Base-by-base conservation (phyloP, 2,329 filamentous ascomycete species). In the Graphiopsis chlorocephala region DNA sequence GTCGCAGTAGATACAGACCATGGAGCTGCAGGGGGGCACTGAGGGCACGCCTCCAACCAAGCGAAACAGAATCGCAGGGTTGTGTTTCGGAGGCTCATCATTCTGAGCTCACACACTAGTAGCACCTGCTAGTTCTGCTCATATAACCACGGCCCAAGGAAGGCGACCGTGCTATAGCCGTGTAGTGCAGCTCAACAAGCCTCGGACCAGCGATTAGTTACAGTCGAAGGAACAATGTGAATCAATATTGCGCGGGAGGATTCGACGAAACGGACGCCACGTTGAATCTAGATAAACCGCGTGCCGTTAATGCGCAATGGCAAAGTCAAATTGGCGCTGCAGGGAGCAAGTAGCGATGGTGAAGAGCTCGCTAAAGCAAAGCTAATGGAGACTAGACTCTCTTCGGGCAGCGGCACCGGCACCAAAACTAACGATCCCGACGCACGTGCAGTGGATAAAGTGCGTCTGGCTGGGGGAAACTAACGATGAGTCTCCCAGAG, bases 71-170 rank as follows among this genome's bases (percentile, higher is more conserved):
- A 33, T 12, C 5, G 45, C 57, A 50, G 58, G 58, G 58, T 47
- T n/a, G 26, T 52, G 58, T 50, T 50, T 50, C 58, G 45, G 58
- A 29, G 38, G 17, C 50, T 38, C 53, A 56, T 35, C 31, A 56
- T 38, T 7, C 31, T 56, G 29, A 20, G 55, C 55, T 28, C 23
- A 25, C 17, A 33, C 25, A 29, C 28, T 55, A 10, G 28, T n/a
- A 31, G 25, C 6, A 10, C 11, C 10, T 17, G 6, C 42, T 45
- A 45, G 38, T 45, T 20, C n/a, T 45, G 38, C 38, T 11, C 38
- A 20, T 45, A 45, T n/a, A 31, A 31, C 26, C 50, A 29, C 50
- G 50, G 50, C 50, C 26, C 26, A 53, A 29, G 28, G 50, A 17
- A 29, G 26, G 26, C 26, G 26, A 17, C 50, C 50, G 50, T 29